Percentiles rank a stretch among this genome's conserved stretches.
These are phyloP conservation scores for Graphilbum ipis-grandicollis DNA, from an alignment of 2,329 filamentous ascomycete species.

Conservation along the genomic window DNA sequence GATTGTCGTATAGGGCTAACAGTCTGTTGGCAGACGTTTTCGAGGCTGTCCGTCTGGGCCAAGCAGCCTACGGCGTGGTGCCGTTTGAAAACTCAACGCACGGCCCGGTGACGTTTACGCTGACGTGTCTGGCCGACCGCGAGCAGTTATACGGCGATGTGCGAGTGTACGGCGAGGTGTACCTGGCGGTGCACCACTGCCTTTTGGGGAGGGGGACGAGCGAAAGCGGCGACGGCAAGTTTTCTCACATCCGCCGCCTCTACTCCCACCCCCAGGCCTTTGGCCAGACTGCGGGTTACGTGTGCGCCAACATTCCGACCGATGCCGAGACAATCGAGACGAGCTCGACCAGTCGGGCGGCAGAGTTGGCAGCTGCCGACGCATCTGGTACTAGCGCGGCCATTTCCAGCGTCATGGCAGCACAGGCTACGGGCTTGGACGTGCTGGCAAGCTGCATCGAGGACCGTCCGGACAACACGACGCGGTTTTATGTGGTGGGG, in stretches of 20 bases:
- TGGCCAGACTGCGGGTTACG: conserved; percentile 64
- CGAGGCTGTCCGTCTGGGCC: conserved; percentile 50
- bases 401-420: conserved; percentile 61
- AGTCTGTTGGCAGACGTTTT: conserved; percentile 48
- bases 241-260: conserved; percentile 52
- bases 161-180: conserved; percentile 65
- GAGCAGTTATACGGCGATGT: conserved; percentile 38
- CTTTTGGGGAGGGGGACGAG: conserved; percentile 40
- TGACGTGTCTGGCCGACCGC: conserved; percentile 75
- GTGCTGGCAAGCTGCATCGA: conserved; percentile 55
- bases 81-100: conserved; percentile 96
- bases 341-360: conserved; percentile 70
- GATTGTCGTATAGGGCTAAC: neutral
- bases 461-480: conserved; percentile 60
- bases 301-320: conserved; percentile 42
- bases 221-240: conserved; percentile 3
- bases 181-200: conserved; percentile 77
- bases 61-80: conserved; percentile 58
- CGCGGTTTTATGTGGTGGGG: conserved; percentile 58
- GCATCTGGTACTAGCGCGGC: conserved; percentile 49
- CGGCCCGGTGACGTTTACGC: conserved; percentile 75
- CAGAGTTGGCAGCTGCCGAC: conserved; percentile 53
- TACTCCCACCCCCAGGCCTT: conserved; percentile 90
- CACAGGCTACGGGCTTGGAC: conserved; percentile 46
- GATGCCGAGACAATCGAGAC: conserved; percentile 70